These are phyloP conservation scores for Candida andamanensis DNA, from an alignment of 805 yeast species.

Conservation along the genomic window DNA sequence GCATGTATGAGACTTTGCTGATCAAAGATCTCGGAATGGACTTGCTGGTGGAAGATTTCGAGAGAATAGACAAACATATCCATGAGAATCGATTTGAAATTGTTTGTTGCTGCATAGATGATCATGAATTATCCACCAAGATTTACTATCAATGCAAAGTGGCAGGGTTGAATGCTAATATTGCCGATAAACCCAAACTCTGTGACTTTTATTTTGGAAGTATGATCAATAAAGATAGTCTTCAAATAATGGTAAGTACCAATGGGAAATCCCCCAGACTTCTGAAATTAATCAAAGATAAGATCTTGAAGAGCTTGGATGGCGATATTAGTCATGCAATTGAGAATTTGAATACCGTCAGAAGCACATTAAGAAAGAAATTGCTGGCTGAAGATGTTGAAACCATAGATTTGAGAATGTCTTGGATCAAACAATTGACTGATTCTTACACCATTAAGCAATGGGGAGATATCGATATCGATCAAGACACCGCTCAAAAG, in stretches of 20 bases:
- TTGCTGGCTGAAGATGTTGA: conserved; percentile 43
- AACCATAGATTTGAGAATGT: conserved; percentile 59
- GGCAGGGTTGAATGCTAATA: conserved; percentile 58
- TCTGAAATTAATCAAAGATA: conserved; percentile 46
- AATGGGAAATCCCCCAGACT: conserved; percentile 79
- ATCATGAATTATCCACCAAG: conserved; percentile 51
- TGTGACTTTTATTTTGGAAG: conserved; percentile 88
- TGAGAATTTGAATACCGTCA: conserved; percentile 51
- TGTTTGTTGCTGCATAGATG: conserved; percentile 73
- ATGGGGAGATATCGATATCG: conserved; percentile 47
- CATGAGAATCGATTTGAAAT: conserved; percentile 46
- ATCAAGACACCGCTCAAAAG: conserved; percentile 26
- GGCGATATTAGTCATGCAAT: conserved; percentile 54
- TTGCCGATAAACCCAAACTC: conserved; percentile 78
- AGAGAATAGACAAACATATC: conserved; percentile 29
- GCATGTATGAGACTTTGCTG: conserved; percentile 37
- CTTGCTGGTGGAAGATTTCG: conserved; percentile 14
- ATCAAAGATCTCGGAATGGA: neutral
- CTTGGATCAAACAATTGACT: conserved; percentile 62
- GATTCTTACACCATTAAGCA: conserved; percentile 54
- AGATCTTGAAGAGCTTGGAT: conserved; percentile 47
- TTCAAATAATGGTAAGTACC: conserved; percentile 78
- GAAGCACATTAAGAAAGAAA: conserved; percentile 46
- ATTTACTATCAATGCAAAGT: conserved; percentile 49
- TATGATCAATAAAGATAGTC: conserved; percentile 62